These are phyloP conservation scores for Fusarium paranaense DNA, from an alignment of 2,329 filamentous ascomycete species.

Conservation along the genomic window DNA sequence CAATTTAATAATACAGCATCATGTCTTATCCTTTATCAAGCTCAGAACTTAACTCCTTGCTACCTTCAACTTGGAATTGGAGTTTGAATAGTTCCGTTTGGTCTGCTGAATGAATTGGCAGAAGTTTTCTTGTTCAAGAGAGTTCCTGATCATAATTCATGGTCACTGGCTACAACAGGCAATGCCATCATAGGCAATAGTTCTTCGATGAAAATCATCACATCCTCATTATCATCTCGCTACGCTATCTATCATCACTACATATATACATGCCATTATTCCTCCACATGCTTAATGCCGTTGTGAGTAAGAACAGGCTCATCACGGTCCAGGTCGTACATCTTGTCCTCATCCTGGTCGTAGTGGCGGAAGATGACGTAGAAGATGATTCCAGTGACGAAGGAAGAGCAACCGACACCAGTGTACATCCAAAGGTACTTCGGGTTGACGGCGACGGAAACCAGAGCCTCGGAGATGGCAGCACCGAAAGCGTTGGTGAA, in stretches of 20 bases:
- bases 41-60: too few species aligned
- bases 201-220: neutral
- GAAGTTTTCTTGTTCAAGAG: neutral
- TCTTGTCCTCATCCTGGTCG: constrained; percentile 52
- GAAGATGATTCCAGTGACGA: constrained; percentile 63
- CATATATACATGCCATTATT: constrained; percentile 13
- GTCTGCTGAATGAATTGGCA: neutral
- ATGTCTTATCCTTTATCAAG: too few species aligned
- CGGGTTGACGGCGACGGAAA: constrained; percentile 71
- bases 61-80: neutral
- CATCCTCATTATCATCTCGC: neutral
- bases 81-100: neutral
- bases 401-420: constrained; percentile 63
- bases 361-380: constrained; percentile 57
- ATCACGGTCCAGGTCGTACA: constrained; percentile 54
- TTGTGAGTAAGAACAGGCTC: constrained; percentile 42
- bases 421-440: constrained; percentile 75
- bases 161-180: neutral
- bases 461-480: constrained; percentile 70
- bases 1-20: too few species aligned
- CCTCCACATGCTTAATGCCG: constrained; percentile 30
- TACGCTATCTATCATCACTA: neutral
- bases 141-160: neutral
- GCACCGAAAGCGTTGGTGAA: constrained; percentile 70
- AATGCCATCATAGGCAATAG: neutral